phyloP scores from a whole-genome alignment of 495 filamentous ascomycete genomes.

The Hyaloscypha bicolor region DNA sequence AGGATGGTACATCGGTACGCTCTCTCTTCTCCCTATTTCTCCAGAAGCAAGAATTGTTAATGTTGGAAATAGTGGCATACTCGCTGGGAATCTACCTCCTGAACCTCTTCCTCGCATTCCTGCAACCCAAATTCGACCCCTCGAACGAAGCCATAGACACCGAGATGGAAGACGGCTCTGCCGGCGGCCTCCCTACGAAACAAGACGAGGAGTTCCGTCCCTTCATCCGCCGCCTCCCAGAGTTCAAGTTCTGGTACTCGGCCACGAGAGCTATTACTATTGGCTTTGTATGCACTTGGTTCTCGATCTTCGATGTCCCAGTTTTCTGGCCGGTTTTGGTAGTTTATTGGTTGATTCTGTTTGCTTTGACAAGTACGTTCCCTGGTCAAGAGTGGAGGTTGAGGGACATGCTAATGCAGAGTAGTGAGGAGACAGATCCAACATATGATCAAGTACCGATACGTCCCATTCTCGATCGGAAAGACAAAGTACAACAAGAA shows the following conservation, averaged over 20 bases:
- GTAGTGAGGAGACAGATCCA: constrained; percentile 97
- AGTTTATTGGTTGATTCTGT: constrained; percentile 97
- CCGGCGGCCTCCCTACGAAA: constrained; percentile 82
- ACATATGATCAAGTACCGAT: constrained; percentile 99
- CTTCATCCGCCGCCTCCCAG: constrained; percentile 92
- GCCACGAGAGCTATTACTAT: constrained; percentile 86
- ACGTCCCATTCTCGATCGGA: constrained; percentile 92
- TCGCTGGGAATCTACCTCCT: constrained; percentile 98
- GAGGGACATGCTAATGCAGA: constrained; percentile 7
- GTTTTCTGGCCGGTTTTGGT: constrained; percentile 99
- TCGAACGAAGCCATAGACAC: constrained; percentile 89
- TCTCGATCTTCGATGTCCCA: constrained; percentile 89
- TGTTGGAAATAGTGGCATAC: constrained; percentile 73
- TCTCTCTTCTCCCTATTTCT: not conserved
- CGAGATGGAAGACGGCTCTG: constrained; percentile 90
- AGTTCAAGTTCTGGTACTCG: constrained; percentile 99
- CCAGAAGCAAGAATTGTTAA: constrained; percentile 10
- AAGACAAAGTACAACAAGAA: constrained; percentile 78
- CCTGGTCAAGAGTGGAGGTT: not conserved
- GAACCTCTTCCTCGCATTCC: constrained; percentile 98
- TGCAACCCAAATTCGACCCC: constrained; percentile 98
- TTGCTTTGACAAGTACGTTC: constrained; percentile 84
- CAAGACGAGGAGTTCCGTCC: constrained; percentile 96
- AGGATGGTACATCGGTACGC: constrained; percentile 97
- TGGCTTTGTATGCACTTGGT: constrained; percentile 88